Evolutionary conservation across 2,329 filamentous ascomycete species (phyloP).

Genomic region (Claviceps humidiphila): DNA sequence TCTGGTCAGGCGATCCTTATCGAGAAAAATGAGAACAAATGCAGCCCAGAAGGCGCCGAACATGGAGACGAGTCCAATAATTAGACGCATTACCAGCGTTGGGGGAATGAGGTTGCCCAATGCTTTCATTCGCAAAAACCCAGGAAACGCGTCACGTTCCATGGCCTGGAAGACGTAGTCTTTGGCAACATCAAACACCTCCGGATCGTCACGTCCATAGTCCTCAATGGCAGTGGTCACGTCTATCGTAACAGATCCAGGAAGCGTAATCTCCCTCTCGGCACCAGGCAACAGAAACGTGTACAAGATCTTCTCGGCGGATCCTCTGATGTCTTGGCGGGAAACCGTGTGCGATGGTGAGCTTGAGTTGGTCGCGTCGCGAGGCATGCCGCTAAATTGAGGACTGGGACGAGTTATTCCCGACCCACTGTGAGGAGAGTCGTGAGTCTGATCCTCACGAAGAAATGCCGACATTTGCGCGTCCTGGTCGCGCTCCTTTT

Average conservation of each 20-base stretch:
- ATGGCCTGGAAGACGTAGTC: conserved; percentile 99
- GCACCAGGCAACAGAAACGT: conserved; percentile 91
- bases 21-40: conserved; percentile 84
- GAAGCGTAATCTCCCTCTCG: conserved; percentile 89
- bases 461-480: conserved; percentile 86
- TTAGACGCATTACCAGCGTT: conserved; percentile 73
- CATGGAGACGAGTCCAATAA: conserved; percentile 67
- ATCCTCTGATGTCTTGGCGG: conserved; percentile 81
- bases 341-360: conserved; percentile 74
- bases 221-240: conserved; percentile 85
- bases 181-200: conserved; percentile 94
- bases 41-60: conserved; percentile 90
- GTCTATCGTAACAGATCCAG: conserved; percentile 71
- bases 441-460: conserved; percentile 48
- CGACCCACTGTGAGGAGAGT: conserved; percentile 41
- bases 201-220: conserved; percentile 83
- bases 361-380: conserved; percentile 58
- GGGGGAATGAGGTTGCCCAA: conserved; percentile 90
- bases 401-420: conserved; percentile 33
- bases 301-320: conserved; percentile 97
- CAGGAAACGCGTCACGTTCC: conserved; percentile 98
- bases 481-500: conserved; percentile 67
- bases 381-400: conserved; percentile 42
- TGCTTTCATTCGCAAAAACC: conserved; percentile 88
- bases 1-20: conserved; percentile 59